Percentiles rank a stretch among this genome's conserved stretches.
These are phyloP conservation scores for Leccinum cinnamomeum DNA, from an alignment of 1,284 basidiomycete species.

Conservation along the genomic window DNA sequence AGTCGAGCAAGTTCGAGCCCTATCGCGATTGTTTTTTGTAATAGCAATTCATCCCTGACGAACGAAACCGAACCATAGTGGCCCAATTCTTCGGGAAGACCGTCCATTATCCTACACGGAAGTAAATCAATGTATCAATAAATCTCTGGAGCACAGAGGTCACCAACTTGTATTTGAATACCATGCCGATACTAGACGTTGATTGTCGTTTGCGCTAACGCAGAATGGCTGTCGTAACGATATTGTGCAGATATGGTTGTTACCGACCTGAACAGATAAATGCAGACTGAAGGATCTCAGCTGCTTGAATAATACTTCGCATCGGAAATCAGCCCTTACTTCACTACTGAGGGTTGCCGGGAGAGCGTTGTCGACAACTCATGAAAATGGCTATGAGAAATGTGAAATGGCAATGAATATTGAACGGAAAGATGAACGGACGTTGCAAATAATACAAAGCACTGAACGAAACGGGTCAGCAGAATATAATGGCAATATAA, in stretches of 20 bases:
- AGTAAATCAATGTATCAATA: background rate
- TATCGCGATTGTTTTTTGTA: constrained; percentile 26
- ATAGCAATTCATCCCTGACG: background rate
- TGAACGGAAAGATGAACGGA: constrained; percentile 38
- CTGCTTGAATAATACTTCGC: constrained; percentile 8
- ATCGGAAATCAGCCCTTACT: constrained; percentile 47
- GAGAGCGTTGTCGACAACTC: constrained; percentile 72
- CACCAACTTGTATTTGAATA: constrained; percentile 76
- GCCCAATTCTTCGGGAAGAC: constrained; percentile 52
- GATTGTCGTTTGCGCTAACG: constrained; percentile 53
- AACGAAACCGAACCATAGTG: constrained; percentile 58
- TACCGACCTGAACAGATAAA: constrained; percentile 72
- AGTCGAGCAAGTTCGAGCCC: constrained; percentile 84
- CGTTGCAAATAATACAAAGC: constrained; percentile 90
- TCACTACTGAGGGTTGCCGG: constrained; percentile 68
- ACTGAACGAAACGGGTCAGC: constrained; percentile 41
- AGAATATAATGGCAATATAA: background rate
- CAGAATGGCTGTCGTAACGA: background rate
- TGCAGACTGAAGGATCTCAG: constrained; percentile 57
- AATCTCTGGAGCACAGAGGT: background rate
- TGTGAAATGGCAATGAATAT: background rate
- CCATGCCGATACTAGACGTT: constrained; percentile 59
- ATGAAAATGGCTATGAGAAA: constrained; percentile 59
- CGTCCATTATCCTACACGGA: constrained; percentile 58
- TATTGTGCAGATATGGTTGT: background rate